A percentile compares a stretch with the other conserved stretches of the same genome.
These are phyloP conservation scores for Penicillium angulare DNA, from an alignment of 495 filamentous ascomycete genomes.

Conservation along the genomic window DNA sequence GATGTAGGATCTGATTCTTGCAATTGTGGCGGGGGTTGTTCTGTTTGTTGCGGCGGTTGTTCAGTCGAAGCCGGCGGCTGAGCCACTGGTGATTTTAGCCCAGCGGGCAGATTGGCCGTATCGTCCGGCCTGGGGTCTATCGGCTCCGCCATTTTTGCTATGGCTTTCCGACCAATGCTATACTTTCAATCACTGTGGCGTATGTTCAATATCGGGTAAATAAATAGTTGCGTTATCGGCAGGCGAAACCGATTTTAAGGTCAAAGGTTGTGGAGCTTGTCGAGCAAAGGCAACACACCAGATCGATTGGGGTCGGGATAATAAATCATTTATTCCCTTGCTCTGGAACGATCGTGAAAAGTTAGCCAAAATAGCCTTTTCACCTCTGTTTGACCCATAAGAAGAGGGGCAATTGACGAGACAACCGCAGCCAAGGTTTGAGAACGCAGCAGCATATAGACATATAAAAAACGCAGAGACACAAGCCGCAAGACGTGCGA, in stretches of 20 bases:
- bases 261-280: conserved; percentile 27
- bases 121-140: conserved; percentile 33
- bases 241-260: conserved; percentile 10
- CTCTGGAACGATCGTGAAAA: background rate
- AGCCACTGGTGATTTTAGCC: conserved; percentile 20
- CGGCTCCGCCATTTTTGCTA: conserved; percentile 34
- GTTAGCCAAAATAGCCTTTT: no score
- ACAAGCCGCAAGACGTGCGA: no score
- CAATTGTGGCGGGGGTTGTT: background rate
- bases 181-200: conserved; percentile 1
- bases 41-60: conserved; percentile 6
- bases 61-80: conserved; percentile 5
- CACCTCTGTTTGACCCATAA: no score
- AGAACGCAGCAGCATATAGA: no score
- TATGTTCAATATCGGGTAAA: background rate
- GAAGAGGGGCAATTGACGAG: no score
- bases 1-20: background rate
- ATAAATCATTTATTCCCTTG: conserved; percentile 32
- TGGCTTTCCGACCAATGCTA: background rate
- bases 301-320: conserved; percentile 18
- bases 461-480: no score
- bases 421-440: no score
- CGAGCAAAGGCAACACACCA: conserved; percentile 26
- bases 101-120: conserved; percentile 21
- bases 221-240: conserved; percentile 1